Base-by-base conservation (phyloP, 1,284 basidiomycete genomes). In the Clitocybe nebularis region DNA sequence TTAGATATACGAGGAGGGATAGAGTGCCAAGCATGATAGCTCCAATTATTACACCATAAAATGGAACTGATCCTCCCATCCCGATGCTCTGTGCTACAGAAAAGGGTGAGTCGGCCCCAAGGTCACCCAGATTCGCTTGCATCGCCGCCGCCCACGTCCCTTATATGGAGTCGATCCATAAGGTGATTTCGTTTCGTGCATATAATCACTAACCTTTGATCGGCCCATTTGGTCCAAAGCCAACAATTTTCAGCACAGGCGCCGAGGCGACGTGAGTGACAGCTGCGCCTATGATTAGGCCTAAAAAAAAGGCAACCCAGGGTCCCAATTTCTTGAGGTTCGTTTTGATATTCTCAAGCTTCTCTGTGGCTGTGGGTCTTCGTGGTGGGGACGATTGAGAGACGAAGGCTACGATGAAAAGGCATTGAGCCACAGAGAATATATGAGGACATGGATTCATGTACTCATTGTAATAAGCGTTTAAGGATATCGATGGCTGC, bases 71-170 rank as follows among this genome's bases (percentile, higher is more conserved):
- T 8, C 44, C 44, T 36, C 42, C 42, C 42, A 39, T 44, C 21
- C 30, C 42, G 29, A 45, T 45, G 39, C 44, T 45, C 36, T 45
- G 44, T 11, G 44, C 44, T 13, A 37, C 19, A 17, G 44, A 39
- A 45, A 45, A 45, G 5, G 33, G 34, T 7, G 39, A 41, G 14
- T 37, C 44, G 4, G 29, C 44, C 16, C 22, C 39, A 9, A 45
- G 26, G 33, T 36, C 30, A 28, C 44, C 44, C 8, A 45, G 35
- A 13, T 28, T 25, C 13, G 44, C 44, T 24, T 45, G 44, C 22
- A 35, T 36, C 11, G 24, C 29, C 14, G 39, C 44, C 10, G 44
- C 44, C 17, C 17, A n/a, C n/a, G 35, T 11, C 20, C n/a, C 35
- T 36, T 3, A 10, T 9, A 21, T 33, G 6, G 39, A 1, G n/a